Conservation (phyloP, 768 basidiomycete genomes). For the Pisolithus orientalis region DNA sequence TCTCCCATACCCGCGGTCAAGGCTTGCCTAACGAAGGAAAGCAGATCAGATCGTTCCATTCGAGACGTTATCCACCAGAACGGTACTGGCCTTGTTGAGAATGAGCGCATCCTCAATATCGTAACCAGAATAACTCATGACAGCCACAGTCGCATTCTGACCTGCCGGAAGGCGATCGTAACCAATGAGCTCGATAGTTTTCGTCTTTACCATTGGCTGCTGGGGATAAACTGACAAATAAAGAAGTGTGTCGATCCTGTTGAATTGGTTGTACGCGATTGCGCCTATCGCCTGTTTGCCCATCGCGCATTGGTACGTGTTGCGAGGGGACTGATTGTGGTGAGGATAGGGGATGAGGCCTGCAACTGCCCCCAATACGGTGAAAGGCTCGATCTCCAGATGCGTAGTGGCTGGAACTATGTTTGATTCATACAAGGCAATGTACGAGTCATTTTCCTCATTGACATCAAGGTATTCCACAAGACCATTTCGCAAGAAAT, state of each 20-base stretch:
- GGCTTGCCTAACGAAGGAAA: slow-evolving; percentile 59
- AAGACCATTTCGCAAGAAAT: slow-evolving; percentile 85
- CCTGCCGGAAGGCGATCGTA: slow-evolving; percentile 97
- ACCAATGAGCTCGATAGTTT: slow-evolving; percentile 94
- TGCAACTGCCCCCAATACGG: slow-evolving; percentile 93
- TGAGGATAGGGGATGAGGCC: slow-evolving; percentile 99
- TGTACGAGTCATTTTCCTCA: slow-evolving; percentile 96
- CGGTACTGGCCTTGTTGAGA: slow-evolving; percentile 71
- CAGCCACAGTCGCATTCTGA: slow-evolving; percentile 96
- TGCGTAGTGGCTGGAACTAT: slow-evolving; percentile 84
- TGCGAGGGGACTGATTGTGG: slow-evolving; percentile 98
- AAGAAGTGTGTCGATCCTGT: slow-evolving; percentile 95
- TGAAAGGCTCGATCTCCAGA: slow-evolving; percentile 98
- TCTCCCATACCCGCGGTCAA: slow-evolving; percentile 95
- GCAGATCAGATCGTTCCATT: slow-evolving; percentile 2
- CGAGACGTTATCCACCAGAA: slow-evolving; percentile 1
- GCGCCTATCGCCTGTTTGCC: slow-evolving; percentile 99
- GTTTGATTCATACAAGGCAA: slow-evolving; percentile 88
- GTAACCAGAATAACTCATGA: slow-evolving; percentile 99
- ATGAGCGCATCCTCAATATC: slow-evolving; percentile 99
- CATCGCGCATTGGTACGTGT: slow-evolving; percentile 99
- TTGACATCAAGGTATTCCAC: slow-evolving; percentile 99
- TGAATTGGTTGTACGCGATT: slow-evolving; percentile 96
- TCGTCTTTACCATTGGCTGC: slow-evolving; percentile 99
- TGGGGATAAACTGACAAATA: slow-evolving; percentile 98